Evolutionary conservation across 495 filamentous ascomycete species (phyloP), one percentile per base, ranked within the genome.

Genomic region (Oidiodendron maius): DNA sequence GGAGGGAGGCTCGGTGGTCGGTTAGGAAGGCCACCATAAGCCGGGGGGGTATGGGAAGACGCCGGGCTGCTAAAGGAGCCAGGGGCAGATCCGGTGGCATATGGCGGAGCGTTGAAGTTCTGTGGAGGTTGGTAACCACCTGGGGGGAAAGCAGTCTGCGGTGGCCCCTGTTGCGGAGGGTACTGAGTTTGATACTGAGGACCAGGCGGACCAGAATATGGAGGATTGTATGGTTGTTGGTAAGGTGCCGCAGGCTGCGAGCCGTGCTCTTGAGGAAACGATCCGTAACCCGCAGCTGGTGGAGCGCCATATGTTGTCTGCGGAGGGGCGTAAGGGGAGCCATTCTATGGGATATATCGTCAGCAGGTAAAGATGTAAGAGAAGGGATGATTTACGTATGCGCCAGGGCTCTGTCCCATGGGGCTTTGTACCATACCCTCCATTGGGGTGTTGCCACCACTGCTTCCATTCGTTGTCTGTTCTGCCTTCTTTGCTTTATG

Each of bases 401-500:
- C 62, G 54, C 63, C 66, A 11, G 74, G 60, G 51, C 75, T 76
- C 51, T 80, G 76, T 51, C 61, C 77, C 50, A 72, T 72, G 44
- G 78, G 78, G 51, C 76, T 81, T n/a, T 30, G 15, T 15, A 64
- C 64, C 39, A 66, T 70, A 28, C 71, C 71, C 16, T 74, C 73
- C 17, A 74, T 61, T 8, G 82, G 77, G 0, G 82, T 86, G 25
- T 71, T 81, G 26, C 71, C 73, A 38, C 80, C 79, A 55, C 76
- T 80, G 57, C 76, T 81, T 28, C 71, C 73, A 45, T 63, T 65
- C 9, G 61, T 63, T 21, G 70, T 68, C 61, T 76, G 76, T 52
- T 84, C 81, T 5, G 72, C 67, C 17, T 55, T 70, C 60, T 80
- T 81, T 1, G 86, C 85, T 49, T 84, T 86, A 52, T 90, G 84